Evolutionary conservation across 2,329 filamentous ascomycete species (phyloP), one percentile per base, ranked within the genome.

Genomic region (Aspergillus pseudoglaucus): DNA sequence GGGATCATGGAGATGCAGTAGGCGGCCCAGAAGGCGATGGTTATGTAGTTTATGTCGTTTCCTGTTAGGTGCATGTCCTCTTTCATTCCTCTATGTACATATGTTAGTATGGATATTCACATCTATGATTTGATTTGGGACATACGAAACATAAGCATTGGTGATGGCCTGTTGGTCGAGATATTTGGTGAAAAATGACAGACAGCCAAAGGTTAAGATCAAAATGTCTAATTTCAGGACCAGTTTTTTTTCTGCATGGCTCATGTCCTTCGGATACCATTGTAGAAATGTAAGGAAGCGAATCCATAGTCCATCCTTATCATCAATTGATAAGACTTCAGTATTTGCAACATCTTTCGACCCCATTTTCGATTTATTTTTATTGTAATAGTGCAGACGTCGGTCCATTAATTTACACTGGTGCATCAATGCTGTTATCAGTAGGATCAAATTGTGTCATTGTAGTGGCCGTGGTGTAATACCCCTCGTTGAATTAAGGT

Each of bases 191-290:
- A 75, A 76, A 49, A 67, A 75, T 15, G 65, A 70, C 3, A 77
- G 56, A 42, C 74, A 76, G 2, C 63, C 65, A 49, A 68, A 71
- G 6, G 59, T 55, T 1, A 68, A 52, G 54, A 77, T 61, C 44
- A 74, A 74, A 56, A 70, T 70, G 52, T 77, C 75, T 15, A 76
- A 64, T 55, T 77, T 77, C 47, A 73, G 60, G 12, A 76, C 64
- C 22, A 78, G 66, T 25, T 57, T 62, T 52, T 75, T 75, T 55
- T 78, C 46, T 9, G 37, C 20, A 38, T 51, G 48, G 15, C 42
- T 10, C 47, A 58, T 55, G 4, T 48, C 42, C 14, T 37, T 50
- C 3, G 54, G 48, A 42, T 56, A 55, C 52, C 55, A 55, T 43
- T 46, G 38, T 18, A 47, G 7, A 38, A 42, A 47, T 20, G 47